Evolutionary conservation across 768 basidiomycete genomes (phyloP), one percentile per base, ranked within the genome.

Genomic region (Agaricus sinodeliciosus): DNA sequence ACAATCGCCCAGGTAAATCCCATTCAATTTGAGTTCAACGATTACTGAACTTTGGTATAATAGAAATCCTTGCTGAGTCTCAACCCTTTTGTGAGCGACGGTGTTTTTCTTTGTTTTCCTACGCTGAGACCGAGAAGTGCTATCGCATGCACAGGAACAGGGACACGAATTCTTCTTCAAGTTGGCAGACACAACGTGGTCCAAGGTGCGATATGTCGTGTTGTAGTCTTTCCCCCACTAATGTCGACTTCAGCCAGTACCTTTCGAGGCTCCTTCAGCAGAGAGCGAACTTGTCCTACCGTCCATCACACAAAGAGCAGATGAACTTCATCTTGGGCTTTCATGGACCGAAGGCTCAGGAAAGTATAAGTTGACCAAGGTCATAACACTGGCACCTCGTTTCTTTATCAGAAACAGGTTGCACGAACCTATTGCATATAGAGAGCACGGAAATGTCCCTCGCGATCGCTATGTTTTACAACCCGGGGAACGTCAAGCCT

Each of bases 321-420:
- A 88, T 43, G 82, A 85, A 63, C 76, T 84, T 48, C 89, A 94
- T 63, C 67, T 90, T 43, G 96, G 95, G 1, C 60, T 99, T 36
- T 94, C 93, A 4, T 98, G 94, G 82, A 77, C 80, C 15, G 94
- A 95, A 67, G 96, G 94, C 1, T 72, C 85, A n/a, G 96, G 96
- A 34, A 97, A 96, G 74, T 98, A 97, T 67, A 97, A 97, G 64
- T 72, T 98, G 31, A 87, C 87, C 25, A 98, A 97, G 70, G 86
- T 97, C 59, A 84, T 99, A 58, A 94, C 90, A 0, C 71, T 98
- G 35, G 76, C 89, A 7, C 96, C 96, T 25, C 82, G 96, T 43
- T 98, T 94, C 72, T 71, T 98, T 57, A 67, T 98, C 59, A 89
- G 85, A 67, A 99, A 97, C 68, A 77, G 82, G 55, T 75, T 93